Evolutionary conservation across 2,329 filamentous ascomycete species (phyloP), one percentile per base, ranked within the genome.

Genomic region (Fusarium poae): DNA sequence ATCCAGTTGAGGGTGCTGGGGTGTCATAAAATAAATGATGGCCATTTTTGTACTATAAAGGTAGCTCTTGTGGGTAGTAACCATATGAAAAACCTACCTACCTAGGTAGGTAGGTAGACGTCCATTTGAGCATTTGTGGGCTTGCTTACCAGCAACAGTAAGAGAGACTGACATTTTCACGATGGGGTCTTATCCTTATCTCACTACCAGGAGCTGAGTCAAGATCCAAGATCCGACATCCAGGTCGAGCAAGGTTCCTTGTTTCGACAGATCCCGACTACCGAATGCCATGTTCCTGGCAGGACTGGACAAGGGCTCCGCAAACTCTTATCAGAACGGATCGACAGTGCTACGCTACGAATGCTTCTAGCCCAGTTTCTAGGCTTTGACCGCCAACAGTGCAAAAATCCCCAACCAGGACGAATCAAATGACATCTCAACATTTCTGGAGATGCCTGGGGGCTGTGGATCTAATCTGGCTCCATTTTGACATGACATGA

Each of bases 381-480:
- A 59, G 40, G 43, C 50, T 68, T 64, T 69, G 65, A 67, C 67
- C 62, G 53, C 52, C 46, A 48, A 13, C 50, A 32, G 42, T 64
- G 40, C 18, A 37, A 27, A 34, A 46, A 27, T 18, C n/a, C 44
- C 48, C 34, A 40, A 30, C 27, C 7, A 20, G 48, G 32, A 30
- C 67, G 50, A 69, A 70, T 70, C 62, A 56, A 25, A 50, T 56
- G 42, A 25, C 48, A 34, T 54, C 65, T 57, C 66, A 70, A 69
- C 67, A 70, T 56, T 68, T 58, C 66, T 23, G 29, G 21, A 61
- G 40, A 40, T 45, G 44, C 53, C 66, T 64, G 42, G 50, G 62
- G 54, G 49, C 35, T 15, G 53, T 59, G 60, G 62, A 48, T 48
- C 59, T 45, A 32, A 32, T 21, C 42, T 49, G 57, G 18, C 16